These are phyloP conservation scores for Mycosarcoma maydis DNA, from an alignment of 1,284 basidiomycete genomes.

Conservation along the genomic window DNA sequence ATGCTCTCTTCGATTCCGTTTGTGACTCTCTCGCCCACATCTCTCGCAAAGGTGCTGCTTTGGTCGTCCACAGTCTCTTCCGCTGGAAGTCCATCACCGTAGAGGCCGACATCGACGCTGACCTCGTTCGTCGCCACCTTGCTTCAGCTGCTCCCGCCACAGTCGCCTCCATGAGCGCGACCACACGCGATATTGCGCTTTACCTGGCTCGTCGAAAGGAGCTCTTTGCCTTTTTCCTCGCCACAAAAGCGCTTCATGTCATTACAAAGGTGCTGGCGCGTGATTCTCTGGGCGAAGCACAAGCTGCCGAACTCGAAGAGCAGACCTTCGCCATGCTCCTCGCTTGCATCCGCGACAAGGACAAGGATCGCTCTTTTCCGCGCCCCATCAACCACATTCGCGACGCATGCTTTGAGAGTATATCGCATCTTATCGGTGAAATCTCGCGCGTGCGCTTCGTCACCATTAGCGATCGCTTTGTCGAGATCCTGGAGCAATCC, in stretches of 20 bases:
- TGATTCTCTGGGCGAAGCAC: slow-evolving; percentile 34
- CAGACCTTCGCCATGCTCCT: slow-evolving; percentile 59
- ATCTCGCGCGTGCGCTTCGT: slow-evolving; percentile 57
- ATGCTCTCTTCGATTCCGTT: slow-evolving; percentile 81
- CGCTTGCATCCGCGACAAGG: slow-evolving; percentile 53
- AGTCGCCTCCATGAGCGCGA: slow-evolving; percentile 2
- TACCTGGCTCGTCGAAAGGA: slow-evolving; percentile 48
- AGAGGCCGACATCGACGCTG: slow-evolving; percentile 31
- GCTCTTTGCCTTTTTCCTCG: slow-evolving; percentile 50
- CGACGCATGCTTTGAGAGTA: slow-evolving; percentile 54
- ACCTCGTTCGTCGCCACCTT: slow-evolving; percentile 39
- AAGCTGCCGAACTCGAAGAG: slow-evolving; percentile 45
- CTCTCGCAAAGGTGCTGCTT: slow-evolving; percentile 82
- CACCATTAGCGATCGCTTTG: slow-evolving; percentile 60
- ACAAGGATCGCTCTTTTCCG: slow-evolving; percentile 43
- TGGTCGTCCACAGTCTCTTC: slow-evolving; percentile 85
- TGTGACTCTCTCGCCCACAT: slow-evolving; percentile 85
- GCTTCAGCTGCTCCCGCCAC: slow-evolving; percentile 13
- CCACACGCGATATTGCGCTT: slow-evolving; percentile 41
- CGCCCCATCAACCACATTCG: slow-evolving; percentile 46
- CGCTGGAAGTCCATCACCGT: slow-evolving; percentile 75
- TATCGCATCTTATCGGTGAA: slow-evolving; percentile 59
- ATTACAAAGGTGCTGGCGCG: slow-evolving; percentile 36
- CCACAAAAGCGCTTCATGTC: slow-evolving; percentile 34
- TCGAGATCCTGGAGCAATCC: slow-evolving; percentile 58